Evolutionary conservation across 2,329 filamentous ascomycete genomes (phyloP), one percentile per base, ranked within the genome.

Genomic region (Aspergillus quadrilineatus): DNA sequence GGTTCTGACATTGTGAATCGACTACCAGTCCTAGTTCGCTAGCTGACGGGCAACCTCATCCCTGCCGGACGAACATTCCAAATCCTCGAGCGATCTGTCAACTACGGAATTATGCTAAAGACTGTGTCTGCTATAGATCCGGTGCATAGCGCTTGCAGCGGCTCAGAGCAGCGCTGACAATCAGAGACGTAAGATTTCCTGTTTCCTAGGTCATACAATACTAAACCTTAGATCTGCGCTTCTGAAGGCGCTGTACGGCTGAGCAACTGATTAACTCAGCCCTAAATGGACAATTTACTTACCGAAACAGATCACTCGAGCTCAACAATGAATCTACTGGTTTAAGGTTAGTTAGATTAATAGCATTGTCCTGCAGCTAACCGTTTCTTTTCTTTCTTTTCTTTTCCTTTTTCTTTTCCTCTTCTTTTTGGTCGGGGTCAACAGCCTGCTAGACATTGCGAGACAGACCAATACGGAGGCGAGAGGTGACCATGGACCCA

Each of bases 401-500:
- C 17, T 17, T 17, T 17, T 17, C 17, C 17, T 17, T 17, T 17
- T 17, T 17, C 17, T 17, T 17, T 17, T 17, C 17, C 17, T 17
- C 17, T 17, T 17, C 17, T 62, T 4, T 6, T 63, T 89, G 82
- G 85, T 90, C 44, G 90, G 90, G 0, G 85, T 94, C 17, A 17
- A 17, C 17, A 90, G 90, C 2, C 82, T 97, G 55, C 83, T 97
- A 3, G 93, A 97, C 73, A 89, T 97, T 37, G 90, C 91, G 34
- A 84, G 92, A 5, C 88, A 92, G 66, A 91, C 90, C 0, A 97
- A 94, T 75, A 95, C 94, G 65, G 93, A 97, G n/a, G n/a, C n/a
- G n/a, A n/a, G n/a, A n/a, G n/a, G n/a, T n/a, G n/a, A n/a, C n/a
- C n/a, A n/a, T n/a, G n/a, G n/a, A n/a, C n/a, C n/a, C n/a, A n/a